phyloP scores from a whole-genome alignment of 2,329 filamentous ascomycete genomes.

The Xylaria sp. region DNA sequence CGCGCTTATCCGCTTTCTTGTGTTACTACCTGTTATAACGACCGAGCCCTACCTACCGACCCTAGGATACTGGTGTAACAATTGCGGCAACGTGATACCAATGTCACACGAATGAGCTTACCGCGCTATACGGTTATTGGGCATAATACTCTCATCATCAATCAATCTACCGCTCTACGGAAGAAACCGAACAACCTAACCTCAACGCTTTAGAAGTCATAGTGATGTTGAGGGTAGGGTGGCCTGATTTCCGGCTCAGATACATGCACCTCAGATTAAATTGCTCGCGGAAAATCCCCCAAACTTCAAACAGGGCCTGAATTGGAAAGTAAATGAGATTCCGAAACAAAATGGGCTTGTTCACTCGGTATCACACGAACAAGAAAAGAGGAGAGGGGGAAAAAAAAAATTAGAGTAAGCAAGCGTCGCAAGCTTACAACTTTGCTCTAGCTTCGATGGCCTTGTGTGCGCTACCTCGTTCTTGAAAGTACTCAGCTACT shows the following conservation, averaged over 20 bases:
- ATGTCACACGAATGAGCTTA: neutral
- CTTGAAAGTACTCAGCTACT: slow-evolving; percentile 76
- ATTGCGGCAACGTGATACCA: neutral
- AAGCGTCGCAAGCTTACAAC: slow-evolving; percentile 44
- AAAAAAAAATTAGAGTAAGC: too few species aligned
- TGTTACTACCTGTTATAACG: neutral
- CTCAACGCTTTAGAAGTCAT: neutral
- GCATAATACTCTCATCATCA: neutral
- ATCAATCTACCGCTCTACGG: neutral
- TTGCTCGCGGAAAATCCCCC: neutral
- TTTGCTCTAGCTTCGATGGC: slow-evolving; percentile 57
- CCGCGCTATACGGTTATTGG: neutral
- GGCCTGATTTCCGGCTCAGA: neutral
- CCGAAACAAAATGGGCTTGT: neutral
- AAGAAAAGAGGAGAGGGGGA: too few species aligned
- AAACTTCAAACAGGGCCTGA: neutral
- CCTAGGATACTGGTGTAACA: neutral
- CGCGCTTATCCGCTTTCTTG: neutral
- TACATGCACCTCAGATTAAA: neutral
- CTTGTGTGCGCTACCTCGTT: slow-evolving; percentile 49
- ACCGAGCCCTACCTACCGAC: neutral
- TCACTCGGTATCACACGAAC: neutral
- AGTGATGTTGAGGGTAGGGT: neutral
- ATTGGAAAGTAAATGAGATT: too few species aligned
- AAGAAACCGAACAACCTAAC: neutral